A percentile compares a stretch with the other conserved stretches of the same genome.
Evolutionary conservation across 1,284 basidiomycete genomes (phyloP).

Genomic region (Golubevia sp.): DNA sequence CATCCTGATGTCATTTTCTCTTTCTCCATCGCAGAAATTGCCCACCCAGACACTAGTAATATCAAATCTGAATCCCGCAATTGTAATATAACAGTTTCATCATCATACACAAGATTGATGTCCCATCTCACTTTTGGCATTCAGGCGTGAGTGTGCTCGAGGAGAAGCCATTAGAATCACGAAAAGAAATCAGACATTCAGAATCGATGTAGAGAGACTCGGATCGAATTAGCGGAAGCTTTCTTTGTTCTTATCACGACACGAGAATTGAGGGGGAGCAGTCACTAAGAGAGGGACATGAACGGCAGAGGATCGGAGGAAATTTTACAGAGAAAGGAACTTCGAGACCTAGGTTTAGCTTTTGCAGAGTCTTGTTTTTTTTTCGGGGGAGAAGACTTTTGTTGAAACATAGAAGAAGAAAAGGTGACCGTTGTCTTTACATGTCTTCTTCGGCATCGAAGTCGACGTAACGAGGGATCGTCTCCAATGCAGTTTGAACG

Average conservation of each 20-base stretch:
- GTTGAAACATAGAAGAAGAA: background rate
- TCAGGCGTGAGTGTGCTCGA: too few species aligned
- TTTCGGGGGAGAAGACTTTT: background rate
- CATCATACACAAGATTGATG: too few species aligned
- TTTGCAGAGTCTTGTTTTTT: background rate
- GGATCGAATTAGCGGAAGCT: background rate
- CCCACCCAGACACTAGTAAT: too few species aligned
- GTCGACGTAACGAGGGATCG: slow-evolving; percentile 7
- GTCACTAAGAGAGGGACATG: background rate
- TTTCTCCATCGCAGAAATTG: too few species aligned
- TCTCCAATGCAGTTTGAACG: slow-evolving; percentile 7
- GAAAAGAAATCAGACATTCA: slow-evolving; percentile 1
- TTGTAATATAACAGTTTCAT: too few species aligned
- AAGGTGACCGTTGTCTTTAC: background rate
- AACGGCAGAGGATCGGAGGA: background rate
- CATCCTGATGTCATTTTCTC: too few species aligned
- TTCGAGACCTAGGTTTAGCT: background rate
- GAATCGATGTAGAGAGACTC: background rate
- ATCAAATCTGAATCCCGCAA: too few species aligned
- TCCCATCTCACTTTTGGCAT: too few species aligned
- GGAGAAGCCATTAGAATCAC: too few species aligned
- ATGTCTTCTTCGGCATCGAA: too few species aligned
- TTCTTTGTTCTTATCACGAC: background rate
- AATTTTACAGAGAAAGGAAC: background rate
- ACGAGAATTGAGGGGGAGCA: background rate